Evolutionary conservation across 2,329 filamentous ascomycete species (phyloP).

Genomic region (Alternaria arborescens): DNA sequence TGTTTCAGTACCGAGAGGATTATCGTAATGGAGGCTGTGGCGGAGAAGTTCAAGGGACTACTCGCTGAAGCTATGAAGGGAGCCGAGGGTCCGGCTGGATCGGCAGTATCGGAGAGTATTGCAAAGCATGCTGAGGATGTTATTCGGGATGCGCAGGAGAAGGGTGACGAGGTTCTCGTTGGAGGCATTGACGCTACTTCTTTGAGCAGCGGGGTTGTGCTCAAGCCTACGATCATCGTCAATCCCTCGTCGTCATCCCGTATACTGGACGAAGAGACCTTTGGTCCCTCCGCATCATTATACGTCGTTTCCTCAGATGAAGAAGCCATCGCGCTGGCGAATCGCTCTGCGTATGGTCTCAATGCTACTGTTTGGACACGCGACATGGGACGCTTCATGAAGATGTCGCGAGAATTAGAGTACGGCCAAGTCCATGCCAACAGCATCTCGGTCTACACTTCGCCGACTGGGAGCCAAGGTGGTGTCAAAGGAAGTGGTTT

Average conservation of each 20-base stretch:
- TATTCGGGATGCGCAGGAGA: constrained; percentile 53
- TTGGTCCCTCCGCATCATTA: constrained; percentile 76
- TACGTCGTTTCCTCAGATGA: constrained; percentile 71
- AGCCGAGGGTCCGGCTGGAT: constrained; percentile 46
- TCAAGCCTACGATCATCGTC: constrained; percentile 65
- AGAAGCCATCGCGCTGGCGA: constrained; percentile 77
- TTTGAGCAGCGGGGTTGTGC: constrained; percentile 59
- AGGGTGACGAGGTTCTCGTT: constrained; percentile 63
- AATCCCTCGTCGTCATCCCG: constrained; percentile 73
- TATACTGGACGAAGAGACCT: constrained; percentile 76
- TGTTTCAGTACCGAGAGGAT: constrained; percentile 88
- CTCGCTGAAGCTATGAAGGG: constrained; percentile 55
- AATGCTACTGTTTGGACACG: constrained; percentile 69
- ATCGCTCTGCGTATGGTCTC: constrained; percentile 81
- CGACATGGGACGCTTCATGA: constrained; percentile 66
- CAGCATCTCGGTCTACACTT: constrained; percentile 57
- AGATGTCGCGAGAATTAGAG: constrained; percentile 57
- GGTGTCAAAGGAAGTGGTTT: constrained; percentile 58
- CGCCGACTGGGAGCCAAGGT: constrained; percentile 54
- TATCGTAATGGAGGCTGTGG: constrained; percentile 63
- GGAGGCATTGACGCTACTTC: constrained; percentile 51
- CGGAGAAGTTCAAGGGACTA: constrained; percentile 59
- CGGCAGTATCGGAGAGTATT: constrained; percentile 46
- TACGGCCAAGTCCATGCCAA: constrained; percentile 57
- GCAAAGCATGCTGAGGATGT: constrained; percentile 51